A percentile compares a stretch with the other conserved stretches of the same genome.
Evolutionary conservation across 176 grass and related monocot genomes (phyloP).

Genomic region (Themeda triandra): DNA sequence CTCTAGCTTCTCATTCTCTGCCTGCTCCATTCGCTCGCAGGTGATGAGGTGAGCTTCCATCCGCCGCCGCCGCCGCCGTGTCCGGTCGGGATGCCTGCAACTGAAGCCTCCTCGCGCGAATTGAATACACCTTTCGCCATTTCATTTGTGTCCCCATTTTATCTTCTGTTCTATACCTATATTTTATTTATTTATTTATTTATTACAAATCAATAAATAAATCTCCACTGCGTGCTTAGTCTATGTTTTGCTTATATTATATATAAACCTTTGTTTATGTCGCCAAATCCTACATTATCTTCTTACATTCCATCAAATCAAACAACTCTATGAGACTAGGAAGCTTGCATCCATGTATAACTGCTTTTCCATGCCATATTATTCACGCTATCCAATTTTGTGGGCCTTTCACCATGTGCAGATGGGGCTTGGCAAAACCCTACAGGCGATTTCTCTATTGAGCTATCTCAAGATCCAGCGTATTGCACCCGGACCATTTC

Average conservation of each 20-base stretch:
- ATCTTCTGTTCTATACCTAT: background rate
- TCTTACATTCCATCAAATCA: background rate
- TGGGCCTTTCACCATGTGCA: constrained; percentile 24
- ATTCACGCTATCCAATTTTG: background rate
- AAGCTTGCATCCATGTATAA: background rate
- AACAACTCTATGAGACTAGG: background rate
- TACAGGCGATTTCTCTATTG: constrained; percentile 86
- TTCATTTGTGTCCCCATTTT: background rate
- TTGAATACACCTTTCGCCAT: background rate
- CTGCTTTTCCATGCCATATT: background rate
- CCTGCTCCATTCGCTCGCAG: background rate
- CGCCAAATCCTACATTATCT: background rate
- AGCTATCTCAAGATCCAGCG: constrained; percentile 67
- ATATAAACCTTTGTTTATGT: background rate
- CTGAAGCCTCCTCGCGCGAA: background rate
- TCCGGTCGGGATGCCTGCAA: background rate
- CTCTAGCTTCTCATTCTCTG: background rate
- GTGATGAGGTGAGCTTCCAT: constrained; percentile 67
- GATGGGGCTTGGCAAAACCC: constrained; percentile 97
- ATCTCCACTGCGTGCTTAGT: background rate
- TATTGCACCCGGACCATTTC: constrained; percentile 59
- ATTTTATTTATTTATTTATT: background rate
- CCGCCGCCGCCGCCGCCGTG: no score
- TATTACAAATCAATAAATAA: background rate
- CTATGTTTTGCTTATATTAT: background rate